Evolutionary conservation across 176 grass and related monocot genomes (phyloP).

Genomic region (Paspalum notatum): DNA sequence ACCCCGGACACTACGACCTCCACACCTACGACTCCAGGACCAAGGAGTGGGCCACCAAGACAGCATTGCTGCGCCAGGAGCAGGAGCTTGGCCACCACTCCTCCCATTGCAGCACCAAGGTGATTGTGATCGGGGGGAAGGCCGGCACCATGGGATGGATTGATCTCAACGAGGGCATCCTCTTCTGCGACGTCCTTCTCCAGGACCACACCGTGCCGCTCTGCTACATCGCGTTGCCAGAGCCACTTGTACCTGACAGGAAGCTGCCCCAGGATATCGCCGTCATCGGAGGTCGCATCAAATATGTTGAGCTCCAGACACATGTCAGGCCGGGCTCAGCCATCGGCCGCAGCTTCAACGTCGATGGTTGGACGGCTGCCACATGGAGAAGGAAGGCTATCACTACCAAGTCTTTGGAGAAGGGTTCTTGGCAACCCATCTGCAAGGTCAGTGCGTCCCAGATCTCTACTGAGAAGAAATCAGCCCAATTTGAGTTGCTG

Average conservation of each 20-base stretch:
- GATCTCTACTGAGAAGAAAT: background rate
- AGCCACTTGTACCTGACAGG: background rate
- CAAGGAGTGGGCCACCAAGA: background rate
- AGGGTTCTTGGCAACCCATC: background rate
- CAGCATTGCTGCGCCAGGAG: background rate
- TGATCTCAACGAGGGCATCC: background rate
- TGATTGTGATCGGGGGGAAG: background rate
- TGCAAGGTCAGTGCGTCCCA: background rate
- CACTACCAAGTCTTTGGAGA: background rate
- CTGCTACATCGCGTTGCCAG: background rate
- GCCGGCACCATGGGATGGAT: background rate
- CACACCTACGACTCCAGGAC: background rate
- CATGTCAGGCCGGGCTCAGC: background rate
- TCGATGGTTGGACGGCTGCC: background rate
- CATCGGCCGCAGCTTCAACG: background rate
- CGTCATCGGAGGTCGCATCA: background rate
- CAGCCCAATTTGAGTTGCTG: background rate
- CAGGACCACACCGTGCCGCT: background rate
- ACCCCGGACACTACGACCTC: background rate
- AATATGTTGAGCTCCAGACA: background rate
- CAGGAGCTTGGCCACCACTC: background rate
- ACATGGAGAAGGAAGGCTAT: constrained; percentile 1
- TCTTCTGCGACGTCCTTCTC: background rate
- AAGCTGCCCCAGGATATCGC: background rate
- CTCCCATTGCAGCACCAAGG: background rate